Percentiles rank a stretch among this genome's conserved stretches.
phyloP scores from a whole-genome alignment of 148 eudicot species.

The Amaranthus hypochondriacus region DNA sequence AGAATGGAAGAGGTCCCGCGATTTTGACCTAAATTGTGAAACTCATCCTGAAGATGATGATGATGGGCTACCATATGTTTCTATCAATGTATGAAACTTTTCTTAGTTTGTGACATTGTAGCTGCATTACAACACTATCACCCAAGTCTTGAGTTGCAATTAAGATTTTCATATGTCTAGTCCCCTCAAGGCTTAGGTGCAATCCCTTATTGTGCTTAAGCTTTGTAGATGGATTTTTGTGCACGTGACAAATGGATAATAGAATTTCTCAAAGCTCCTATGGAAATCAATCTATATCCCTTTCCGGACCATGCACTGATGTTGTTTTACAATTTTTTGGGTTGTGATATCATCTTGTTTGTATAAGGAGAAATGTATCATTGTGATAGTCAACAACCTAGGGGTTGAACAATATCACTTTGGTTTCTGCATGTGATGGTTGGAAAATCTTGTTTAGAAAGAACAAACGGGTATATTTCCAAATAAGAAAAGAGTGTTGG shows the following conservation, averaged over 20 bases:
- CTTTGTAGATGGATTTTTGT: background rate
- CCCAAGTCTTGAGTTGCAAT: background rate
- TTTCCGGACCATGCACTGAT: background rate
- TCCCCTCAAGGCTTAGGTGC: background rate
- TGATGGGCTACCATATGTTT: conserved; percentile 53
- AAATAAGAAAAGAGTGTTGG: no score
- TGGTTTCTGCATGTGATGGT: no score
- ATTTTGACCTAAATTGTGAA: conserved; percentile 91
- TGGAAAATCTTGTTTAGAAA: no score
- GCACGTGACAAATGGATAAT: background rate
- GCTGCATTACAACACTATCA: background rate
- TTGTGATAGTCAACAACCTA: no score
- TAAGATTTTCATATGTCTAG: conserved; percentile 2
- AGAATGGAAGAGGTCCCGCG: conserved; percentile 92
- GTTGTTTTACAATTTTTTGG: background rate
- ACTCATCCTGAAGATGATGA: conserved; percentile 88
- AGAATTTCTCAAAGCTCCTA: background rate
- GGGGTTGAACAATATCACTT: no score
- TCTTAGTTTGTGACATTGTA: conserved; percentile 6
- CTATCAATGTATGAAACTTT: conserved; percentile 46
- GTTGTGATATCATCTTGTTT: background rate
- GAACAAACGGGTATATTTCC: no score
- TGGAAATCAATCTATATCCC: background rate
- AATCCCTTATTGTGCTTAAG: background rate
- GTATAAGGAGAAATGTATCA: no score